Percentiles rank a stretch among this genome's conserved stretches.
Conservation (phyloP, 371 early-diverging fungal genomes). For the Mucor piriformis region DNA sequence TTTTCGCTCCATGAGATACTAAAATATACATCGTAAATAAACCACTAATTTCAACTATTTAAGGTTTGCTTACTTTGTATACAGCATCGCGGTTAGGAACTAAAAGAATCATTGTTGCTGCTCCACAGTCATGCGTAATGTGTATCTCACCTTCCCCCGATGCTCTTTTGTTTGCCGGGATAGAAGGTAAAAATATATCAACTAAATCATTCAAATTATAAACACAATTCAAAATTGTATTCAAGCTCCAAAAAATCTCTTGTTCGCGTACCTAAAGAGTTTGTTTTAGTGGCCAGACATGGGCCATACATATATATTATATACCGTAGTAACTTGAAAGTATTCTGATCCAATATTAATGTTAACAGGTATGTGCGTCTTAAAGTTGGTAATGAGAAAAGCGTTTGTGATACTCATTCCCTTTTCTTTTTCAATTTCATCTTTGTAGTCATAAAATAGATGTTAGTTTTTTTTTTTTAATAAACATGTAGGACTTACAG, state of each 20-base stretch:
- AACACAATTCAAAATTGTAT: slow-evolving; percentile 77
- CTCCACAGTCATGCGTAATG: slow-evolving; percentile 62
- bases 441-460: slow-evolving; percentile 18
- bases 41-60: not conserved
- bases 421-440: slow-evolving; percentile 66
- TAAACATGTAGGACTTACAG: slow-evolving; percentile 30
- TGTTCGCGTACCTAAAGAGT: slow-evolving; percentile 41
- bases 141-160: slow-evolving; percentile 69
- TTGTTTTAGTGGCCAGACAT: not conserved
- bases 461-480: not conserved
- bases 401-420: slow-evolving; percentile 61
- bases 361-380: slow-evolving; percentile 67
- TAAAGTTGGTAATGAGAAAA: slow-evolving; percentile 53
- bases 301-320: not conserved
- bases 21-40: not conserved
- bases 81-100: slow-evolving; percentile 80
- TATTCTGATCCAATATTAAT: slow-evolving; percentile 77
- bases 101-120: slow-evolving; percentile 61
- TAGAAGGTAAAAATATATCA: slow-evolving; percentile 59
- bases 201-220: slow-evolving; percentile 80
- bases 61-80: slow-evolving; percentile 41
- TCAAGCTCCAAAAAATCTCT: slow-evolving; percentile 69
- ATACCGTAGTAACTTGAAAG: slow-evolving; percentile 70
- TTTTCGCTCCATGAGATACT: slow-evolving; percentile 57
- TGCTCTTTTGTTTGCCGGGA: slow-evolving; percentile 36